A percentile compares a stretch with the other conserved stretches of the same genome.
These are phyloP conservation scores for Spinacia oleracea DNA, from an alignment of 179 eudicot genomes.

Conservation along the genomic window DNA sequence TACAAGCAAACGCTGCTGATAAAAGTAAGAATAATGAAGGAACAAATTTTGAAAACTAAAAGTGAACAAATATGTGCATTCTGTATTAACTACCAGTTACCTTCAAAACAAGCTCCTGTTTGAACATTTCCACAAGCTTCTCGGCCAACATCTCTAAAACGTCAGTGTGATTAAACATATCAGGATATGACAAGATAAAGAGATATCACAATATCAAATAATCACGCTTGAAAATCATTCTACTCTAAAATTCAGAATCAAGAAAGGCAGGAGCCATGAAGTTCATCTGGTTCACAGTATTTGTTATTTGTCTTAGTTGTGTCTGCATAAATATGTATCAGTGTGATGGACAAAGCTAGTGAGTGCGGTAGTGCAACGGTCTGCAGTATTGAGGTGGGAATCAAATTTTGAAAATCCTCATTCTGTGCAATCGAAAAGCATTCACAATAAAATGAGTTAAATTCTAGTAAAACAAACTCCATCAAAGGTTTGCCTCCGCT, in stretches of 20 bases:
- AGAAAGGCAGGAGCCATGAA: background rate
- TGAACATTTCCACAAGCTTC: slow-evolving; percentile 76
- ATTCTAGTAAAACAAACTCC: background rate
- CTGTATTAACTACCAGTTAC: slow-evolving; percentile 31
- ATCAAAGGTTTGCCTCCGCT: background rate
- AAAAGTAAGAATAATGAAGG: too few species aligned
- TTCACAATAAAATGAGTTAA: background rate
- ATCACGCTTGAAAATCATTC: background rate
- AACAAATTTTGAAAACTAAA: slow-evolving; percentile 9
- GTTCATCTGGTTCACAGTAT: background rate
- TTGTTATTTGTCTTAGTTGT: background rate
- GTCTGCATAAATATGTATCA: background rate
- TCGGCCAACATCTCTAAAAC: slow-evolving; percentile 61
- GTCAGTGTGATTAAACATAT: background rate
- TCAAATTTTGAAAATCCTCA: background rate
- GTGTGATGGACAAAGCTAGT: background rate
- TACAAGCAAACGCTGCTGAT: too few species aligned
- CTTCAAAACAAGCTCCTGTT: slow-evolving; percentile 63
- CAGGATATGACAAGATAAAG: slow-evolving; percentile 1
- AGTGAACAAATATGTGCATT: background rate
- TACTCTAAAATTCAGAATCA: background rate
- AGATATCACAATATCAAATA: background rate
- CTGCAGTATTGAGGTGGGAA: background rate
- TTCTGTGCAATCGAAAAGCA: background rate
- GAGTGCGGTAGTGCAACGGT: background rate